Evolutionary conservation across 805 yeast species (phyloP).

Genomic region (Ogataea trehalophila): DNA sequence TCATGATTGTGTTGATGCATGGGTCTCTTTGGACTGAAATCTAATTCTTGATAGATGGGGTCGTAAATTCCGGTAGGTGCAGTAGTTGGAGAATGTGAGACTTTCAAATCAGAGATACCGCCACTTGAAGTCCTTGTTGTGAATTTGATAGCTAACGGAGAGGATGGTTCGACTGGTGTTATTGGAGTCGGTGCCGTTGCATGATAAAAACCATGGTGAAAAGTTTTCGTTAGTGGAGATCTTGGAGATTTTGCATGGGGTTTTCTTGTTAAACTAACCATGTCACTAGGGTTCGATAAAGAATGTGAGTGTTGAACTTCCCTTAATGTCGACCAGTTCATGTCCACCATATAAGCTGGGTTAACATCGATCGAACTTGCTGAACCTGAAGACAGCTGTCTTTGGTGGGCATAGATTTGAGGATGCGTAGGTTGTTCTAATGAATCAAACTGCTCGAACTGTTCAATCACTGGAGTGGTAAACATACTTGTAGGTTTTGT

Average conservation of each 20-base stretch:
- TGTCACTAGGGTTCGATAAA: slow-evolving; percentile 24
- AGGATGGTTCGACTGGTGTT: slow-evolving; percentile 6
- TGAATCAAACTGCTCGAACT: not conserved
- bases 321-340: not conserved
- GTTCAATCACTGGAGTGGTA: not conserved
- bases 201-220: slow-evolving; percentile 17
- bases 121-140: too few species aligned
- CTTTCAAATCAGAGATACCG: too few species aligned
- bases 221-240: slow-evolving; percentile 21
- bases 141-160: slow-evolving; percentile 1
- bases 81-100: too few species aligned
- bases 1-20: too few species aligned
- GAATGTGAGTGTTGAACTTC: slow-evolving; percentile 21
- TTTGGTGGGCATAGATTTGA: not conserved
- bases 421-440: not conserved
- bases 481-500: not conserved
- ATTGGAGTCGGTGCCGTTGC: slow-evolving; percentile 16
- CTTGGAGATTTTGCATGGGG: slow-evolving; percentile 10
- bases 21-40: too few species aligned
- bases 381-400: not conserved
- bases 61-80: too few species aligned
- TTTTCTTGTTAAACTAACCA: slow-evolving; percentile 3
- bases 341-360: slow-evolving; percentile 7
- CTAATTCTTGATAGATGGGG: too few species aligned
- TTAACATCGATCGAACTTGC: slow-evolving; percentile 5